Evolutionary conservation across 2,329 filamentous ascomycete species (phyloP).

Genomic region (Daldinia sp.): DNA sequence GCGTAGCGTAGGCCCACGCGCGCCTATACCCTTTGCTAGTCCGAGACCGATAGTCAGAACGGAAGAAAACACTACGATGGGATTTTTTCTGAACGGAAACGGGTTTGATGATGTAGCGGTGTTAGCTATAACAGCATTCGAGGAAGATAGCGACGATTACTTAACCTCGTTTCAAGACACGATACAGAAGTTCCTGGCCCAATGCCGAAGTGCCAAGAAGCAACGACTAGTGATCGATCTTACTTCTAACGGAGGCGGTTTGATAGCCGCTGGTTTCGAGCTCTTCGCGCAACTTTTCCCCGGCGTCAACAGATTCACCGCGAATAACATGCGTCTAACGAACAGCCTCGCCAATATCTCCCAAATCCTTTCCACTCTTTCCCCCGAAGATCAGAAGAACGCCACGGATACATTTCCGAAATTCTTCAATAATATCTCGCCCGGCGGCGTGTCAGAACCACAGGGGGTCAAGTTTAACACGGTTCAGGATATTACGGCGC

Average conservation of each 20-base stretch:
- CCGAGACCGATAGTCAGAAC: constrained; percentile 45
- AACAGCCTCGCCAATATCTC: constrained; percentile 56
- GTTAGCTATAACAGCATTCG: constrained; percentile 41
- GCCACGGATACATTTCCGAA: constrained; percentile 53
- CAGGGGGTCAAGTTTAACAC: constrained; percentile 44
- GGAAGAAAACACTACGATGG: constrained; percentile 44
- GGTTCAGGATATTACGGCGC: constrained; percentile 46
- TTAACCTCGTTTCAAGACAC: constrained; percentile 48
- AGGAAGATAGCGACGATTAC: constrained; percentile 40
- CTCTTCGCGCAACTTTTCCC: constrained; percentile 68
- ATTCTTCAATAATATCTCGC: constrained; percentile 53
- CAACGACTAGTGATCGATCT: constrained; percentile 69
- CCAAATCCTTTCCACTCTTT: constrained; percentile 48
- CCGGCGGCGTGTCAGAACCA: constrained; percentile 57
- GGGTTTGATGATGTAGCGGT: constrained; percentile 48
- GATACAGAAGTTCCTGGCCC: constrained; percentile 39
- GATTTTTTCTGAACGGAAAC: constrained; percentile 47
- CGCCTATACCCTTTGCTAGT: constrained; percentile 39
- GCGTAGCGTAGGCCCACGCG: constrained; percentile 11
- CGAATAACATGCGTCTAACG: constrained; percentile 59
- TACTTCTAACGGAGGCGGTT: constrained; percentile 65
- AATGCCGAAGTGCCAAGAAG: constrained; percentile 57
- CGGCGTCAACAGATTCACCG: constrained; percentile 56
- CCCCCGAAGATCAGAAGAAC: constrained; percentile 45
- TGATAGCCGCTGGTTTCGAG: constrained; percentile 67